Evolutionary conservation across 1,284 basidiomycete genomes (phyloP), one percentile per base, ranked within the genome.

Genomic region (Trichosporon sp.): DNA sequence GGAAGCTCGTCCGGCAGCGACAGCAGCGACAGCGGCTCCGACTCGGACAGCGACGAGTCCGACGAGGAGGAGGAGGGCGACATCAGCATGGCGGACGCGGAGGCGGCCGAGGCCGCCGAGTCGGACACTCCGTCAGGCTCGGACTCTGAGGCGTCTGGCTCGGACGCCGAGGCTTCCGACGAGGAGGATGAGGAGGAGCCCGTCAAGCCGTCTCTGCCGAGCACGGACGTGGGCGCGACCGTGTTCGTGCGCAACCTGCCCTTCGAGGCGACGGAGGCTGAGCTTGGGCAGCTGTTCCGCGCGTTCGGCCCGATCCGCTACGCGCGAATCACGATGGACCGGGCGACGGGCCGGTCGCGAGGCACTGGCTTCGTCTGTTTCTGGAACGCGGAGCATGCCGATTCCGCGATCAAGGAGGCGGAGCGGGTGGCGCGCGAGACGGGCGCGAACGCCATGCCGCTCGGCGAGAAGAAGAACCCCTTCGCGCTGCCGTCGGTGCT

Each of bases 281-380:
- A 97, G 75, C 84, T 97, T 15, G 88, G 92, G 60, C 87, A 87
- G 31, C 80, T 95, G 91, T 95, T 98, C 85, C 91, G 92, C 53
- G 84, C 89, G 0, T 99, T 97, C 78, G 97, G 97, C 0, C 91
- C 94, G 2, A 85, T 99, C 23, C 90, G 95, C 27, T 99, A 99
- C 81, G 95, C 93, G 2, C 89, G 92, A 34, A 92, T 99, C 68
- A 92, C 95, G 0, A 87, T 96, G 83, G 97, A 99, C 77, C 87
- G 86, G 18, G 88, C 87, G 0, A 93, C 91, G 0, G 92, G 91
- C 21, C 90, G 94, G 63, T 93, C 95, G 34, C 87, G 93, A 62
- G 97, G 97, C 9, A 98, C 95, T 0, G 97, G 94, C 0, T 99
- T 99, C 80, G 94, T 92, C 0, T 98, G 95, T 82, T 98, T 97